Conservation (phyloP, 140 eudicot species). For the Ambrosia hybrid region DNA sequence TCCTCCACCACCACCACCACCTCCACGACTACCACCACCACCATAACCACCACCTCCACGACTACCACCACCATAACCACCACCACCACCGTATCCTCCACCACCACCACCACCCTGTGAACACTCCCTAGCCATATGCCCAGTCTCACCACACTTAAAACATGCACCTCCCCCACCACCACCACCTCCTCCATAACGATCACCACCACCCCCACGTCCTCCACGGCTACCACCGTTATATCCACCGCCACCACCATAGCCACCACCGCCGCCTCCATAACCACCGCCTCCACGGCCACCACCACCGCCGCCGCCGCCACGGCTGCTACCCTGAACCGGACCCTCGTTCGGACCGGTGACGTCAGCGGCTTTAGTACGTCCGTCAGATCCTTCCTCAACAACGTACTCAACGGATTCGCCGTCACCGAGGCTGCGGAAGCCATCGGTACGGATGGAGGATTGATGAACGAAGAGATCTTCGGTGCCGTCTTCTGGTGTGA, state of each 20-base stretch:
- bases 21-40: conserved; percentile 10
- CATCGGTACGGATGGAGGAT: neutral
- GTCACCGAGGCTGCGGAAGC: conserved; percentile 3
- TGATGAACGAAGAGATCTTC: conserved; percentile 1
- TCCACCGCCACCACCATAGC: conserved; percentile 16
- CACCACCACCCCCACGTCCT: conserved; percentile 13
- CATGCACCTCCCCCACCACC: conserved; percentile 30
- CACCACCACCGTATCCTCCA: conserved; percentile 17
- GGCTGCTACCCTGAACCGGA: conserved; percentile 35
- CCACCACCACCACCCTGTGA: conserved; percentile 16
- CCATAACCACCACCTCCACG: conserved; percentile 10
- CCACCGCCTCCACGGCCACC: conserved; percentile 29
- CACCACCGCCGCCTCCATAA: conserved; percentile 10
- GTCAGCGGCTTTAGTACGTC: conserved; percentile 8
- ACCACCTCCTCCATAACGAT: conserved; percentile 19
- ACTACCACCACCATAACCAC: conserved; percentile 17
- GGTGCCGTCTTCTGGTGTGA: neutral
- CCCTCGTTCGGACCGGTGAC: conserved; percentile 37
- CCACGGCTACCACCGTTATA: conserved; percentile 4
- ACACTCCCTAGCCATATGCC: conserved; percentile 28
- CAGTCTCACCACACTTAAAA: conserved; percentile 23
- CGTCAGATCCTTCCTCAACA: neutral
- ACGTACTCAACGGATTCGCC: neutral
- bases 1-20: conserved; percentile 28
- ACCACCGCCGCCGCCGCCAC: conserved; percentile 34